Evolutionary conservation across 2,329 filamentous ascomycete species (phyloP).

Genomic region (Diaporthe citrichinensis): DNA sequence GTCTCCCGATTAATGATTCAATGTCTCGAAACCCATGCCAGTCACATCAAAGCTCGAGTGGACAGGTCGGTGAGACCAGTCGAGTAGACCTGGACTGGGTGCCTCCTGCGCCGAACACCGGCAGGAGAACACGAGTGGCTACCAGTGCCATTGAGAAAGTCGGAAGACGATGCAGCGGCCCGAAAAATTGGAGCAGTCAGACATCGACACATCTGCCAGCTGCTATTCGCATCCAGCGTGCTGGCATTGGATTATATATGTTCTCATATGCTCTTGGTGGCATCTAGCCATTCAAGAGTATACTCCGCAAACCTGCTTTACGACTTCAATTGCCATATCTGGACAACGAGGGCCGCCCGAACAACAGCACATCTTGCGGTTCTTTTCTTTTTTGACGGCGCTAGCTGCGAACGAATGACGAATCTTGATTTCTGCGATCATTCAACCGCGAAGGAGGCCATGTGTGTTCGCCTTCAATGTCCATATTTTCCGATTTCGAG

Average conservation of each 20-base stretch:
- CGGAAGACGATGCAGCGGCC: not conserved
- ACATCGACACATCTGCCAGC: not conserved
- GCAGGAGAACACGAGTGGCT: not conserved
- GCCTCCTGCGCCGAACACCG: not conserved
- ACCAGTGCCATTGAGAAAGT: not conserved
- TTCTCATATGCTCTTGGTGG: not conserved
- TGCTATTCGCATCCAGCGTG: not conserved
- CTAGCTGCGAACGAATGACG: not conserved
- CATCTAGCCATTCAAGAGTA: not conserved
- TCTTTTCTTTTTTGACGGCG: not conserved
- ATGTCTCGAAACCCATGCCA: constrained; percentile 69
- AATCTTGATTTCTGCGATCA: not conserved
- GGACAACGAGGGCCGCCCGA: not conserved
- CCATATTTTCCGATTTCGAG: constrained; percentile 7
- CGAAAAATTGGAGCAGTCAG: not conserved
- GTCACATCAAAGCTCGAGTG: constrained; percentile 64
- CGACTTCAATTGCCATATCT: not conserved
- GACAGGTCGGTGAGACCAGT: constrained; percentile 64
- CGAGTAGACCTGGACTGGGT: constrained; percentile 49
- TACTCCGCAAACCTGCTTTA: not conserved
- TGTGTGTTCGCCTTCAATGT: not conserved
- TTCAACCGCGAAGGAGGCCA: not conserved
- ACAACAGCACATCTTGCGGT: not conserved
- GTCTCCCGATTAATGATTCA: constrained; percentile 69
- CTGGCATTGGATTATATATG: not conserved